Evolutionary conservation across 441 rosid species (phyloP).

Genomic region (Rhodomyrtus psidioides): DNA sequence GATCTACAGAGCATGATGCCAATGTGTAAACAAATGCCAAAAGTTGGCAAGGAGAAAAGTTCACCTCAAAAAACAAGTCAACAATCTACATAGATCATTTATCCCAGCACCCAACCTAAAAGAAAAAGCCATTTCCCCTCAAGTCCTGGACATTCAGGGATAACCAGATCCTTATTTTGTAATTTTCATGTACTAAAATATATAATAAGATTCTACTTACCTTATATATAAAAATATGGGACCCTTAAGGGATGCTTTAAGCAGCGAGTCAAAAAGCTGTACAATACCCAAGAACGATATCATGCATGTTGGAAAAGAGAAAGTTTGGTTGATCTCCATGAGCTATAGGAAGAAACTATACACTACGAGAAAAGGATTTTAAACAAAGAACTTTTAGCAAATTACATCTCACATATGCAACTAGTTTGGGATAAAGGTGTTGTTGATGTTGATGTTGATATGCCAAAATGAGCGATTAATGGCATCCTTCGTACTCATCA

Average conservation of each 20-base stretch:
- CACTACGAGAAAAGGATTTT: background rate
- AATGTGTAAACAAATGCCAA: background rate
- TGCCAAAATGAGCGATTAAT: background rate
- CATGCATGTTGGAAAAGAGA: background rate
- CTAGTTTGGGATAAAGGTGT: too few species aligned
- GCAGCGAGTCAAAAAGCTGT: background rate
- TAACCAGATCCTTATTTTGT: background rate
- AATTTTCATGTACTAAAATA: background rate
- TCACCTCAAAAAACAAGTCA: background rate
- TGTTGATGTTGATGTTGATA: too few species aligned
- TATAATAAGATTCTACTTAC: background rate
- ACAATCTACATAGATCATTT: background rate
- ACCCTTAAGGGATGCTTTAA: background rate
- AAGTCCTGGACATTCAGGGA: background rate
- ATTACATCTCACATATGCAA: background rate
- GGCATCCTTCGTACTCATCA: background rate
- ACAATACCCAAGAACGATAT: background rate
- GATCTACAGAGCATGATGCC: background rate
- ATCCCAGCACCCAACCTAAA: background rate
- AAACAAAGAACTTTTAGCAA: background rate
- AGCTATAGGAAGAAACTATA: background rate
- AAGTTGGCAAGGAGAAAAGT: background rate
- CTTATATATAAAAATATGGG: background rate
- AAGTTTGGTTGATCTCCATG: background rate
- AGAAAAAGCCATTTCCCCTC: background rate